These are phyloP conservation scores for Neltuma alba DNA, from an alignment of 306 rosid genomes.

Conservation along the genomic window DNA sequence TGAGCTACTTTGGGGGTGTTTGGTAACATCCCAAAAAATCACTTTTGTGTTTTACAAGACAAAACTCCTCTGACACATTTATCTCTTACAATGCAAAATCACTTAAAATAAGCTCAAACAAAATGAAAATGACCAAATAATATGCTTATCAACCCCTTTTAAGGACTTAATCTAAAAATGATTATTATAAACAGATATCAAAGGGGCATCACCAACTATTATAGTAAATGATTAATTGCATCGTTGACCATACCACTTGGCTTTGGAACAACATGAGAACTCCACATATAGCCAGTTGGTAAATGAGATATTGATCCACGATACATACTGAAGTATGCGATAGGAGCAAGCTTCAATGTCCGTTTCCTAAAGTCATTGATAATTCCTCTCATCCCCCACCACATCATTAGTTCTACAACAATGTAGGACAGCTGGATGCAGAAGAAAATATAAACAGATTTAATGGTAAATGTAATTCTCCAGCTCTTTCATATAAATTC, in stretches of 20 bases:
- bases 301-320: constrained; percentile 95
- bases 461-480: constrained; percentile 31
- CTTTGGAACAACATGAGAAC: constrained; percentile 93
- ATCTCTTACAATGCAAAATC: too few species aligned
- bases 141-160: constrained; percentile 20
- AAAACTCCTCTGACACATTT: too few species aligned
- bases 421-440: constrained; percentile 80
- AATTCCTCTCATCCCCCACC: constrained; percentile 94
- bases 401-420: constrained; percentile 84
- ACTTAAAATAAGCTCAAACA: too few species aligned
- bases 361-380: constrained; percentile 88
- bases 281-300: constrained; percentile 97
- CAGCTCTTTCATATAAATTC: constrained; percentile 33
- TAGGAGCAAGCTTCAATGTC: constrained; percentile 86
- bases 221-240: constrained; percentile 15
- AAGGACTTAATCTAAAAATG: constrained; percentile 3
- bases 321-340: constrained; percentile 93
- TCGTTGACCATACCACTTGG: constrained; percentile 69
- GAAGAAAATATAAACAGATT: constrained; percentile 42
- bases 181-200: background rate
- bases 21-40: too few species aligned
- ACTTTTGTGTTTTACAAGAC: too few species aligned
- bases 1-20: too few species aligned
- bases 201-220: background rate
- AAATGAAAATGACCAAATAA: background rate